Base-by-base conservation (phyloP, 139 green algal genomes). In the Tetradesmus obliquus region DNA sequence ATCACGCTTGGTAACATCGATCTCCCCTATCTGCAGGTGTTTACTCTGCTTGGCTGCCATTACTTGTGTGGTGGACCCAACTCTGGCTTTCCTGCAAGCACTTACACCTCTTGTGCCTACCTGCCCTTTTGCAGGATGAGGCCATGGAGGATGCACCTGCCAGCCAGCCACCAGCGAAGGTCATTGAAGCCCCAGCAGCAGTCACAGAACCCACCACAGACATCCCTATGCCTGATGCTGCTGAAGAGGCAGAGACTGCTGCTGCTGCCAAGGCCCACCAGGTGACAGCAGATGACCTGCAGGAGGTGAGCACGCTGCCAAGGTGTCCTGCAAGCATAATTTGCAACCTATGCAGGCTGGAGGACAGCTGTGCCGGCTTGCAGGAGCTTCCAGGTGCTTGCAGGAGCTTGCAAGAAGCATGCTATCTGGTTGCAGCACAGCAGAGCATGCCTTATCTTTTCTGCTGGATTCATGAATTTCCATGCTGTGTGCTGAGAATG, bases 201-300 rank as follows among this genome's bases (percentile, higher is more conserved):
- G 24, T 55, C 17, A 53, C 20, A 71, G 82, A 66, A 15, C 5
- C 22, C 32, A 20, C 54, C 12, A 13, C 82, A 87, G 15, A 51
- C 82, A 74, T 10, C 22, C 55, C 5, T 32, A 45, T 22, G n/a
- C 82, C 82, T 55, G 55, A n/a, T 58, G 22, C 82, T 71, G 6
- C 82, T 24, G 3, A 17, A 15, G 60, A 71, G 60, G 60, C 60
- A 76, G 66, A 76, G 66, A 19, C 5, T 6, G 15, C 66, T n/a
- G 20, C 22, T 58, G 22, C 82, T 76, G 55, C 55, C 45, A 54
- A 24, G 22, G 53, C 32, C 3, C 81, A 86, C 45, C 81, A 86
- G 9, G 32, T 86, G 81, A 86, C 81, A 32, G 81, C 81, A 86
- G 81, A 86, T 60, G 81, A 83, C 24, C 6, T 45, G 22, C 81